Base-by-base conservation (phyloP, 768 basidiomycete species). In the Termitomyces bulborhizus region DNA sequence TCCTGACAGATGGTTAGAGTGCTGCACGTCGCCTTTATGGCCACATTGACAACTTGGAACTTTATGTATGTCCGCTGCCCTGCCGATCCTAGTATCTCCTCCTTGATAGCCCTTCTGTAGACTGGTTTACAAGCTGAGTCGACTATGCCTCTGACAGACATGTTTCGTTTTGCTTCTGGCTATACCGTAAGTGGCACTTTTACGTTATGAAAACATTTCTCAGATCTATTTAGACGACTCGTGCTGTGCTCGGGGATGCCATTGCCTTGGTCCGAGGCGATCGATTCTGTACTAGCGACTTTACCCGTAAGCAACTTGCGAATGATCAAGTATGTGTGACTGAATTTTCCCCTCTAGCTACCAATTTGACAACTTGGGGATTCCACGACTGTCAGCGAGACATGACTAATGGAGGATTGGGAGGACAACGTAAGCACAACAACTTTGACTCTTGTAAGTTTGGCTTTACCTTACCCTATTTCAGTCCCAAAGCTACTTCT, bases 171-270 rank as follows among this genome's bases (percentile, higher is more conserved):
- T 42, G 65, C 65, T 2, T 66, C 64, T 44, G 68, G 68, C 15
- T 69, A 65, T 49, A 69, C 68, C 1, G 63, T 67, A 53, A 39
- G 37, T 46, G 31, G 47, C 40, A 3, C 7, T 16, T 6, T 1
- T 34, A 15, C 29, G 6, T 40, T 13, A 24, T 13, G 4, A 32
- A 12, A 5, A 45, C 37, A 15, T 18, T 18, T 29, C 21, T 27
- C 6, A 27, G 31, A 15, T 31, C 26, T n/a, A 44, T 21, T 15
- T 45, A 75, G 74, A 76, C 75, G 50, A 74, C 75, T 42, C 66
- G 78, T 24, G 77, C 76, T 6, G 73, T 82, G 29, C 72, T 83
- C 3, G 76, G 74, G 5, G 81, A 83, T 56, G 80, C 81, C 13
- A 76, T 81, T 43, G 71, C 76, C 13, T 68, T 83, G 42, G 46